phyloP scores from a whole-genome alignment of 2,329 filamentous ascomycete species.

The Paecilomyces formosus region DNA sequence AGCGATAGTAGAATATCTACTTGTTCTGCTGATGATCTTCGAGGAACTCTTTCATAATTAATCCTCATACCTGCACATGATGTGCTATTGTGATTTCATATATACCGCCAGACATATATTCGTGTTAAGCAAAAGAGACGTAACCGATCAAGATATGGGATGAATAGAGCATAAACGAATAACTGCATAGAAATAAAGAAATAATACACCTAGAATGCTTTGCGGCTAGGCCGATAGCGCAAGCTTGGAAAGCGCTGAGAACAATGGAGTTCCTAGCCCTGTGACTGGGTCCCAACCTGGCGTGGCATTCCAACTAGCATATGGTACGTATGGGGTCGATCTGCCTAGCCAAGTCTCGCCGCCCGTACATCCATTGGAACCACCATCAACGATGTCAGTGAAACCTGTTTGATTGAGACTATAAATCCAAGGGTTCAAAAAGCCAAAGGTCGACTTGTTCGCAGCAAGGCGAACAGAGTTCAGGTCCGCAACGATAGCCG shows the following conservation, averaged over 20 bases:
- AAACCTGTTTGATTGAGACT: constrained; percentile 35
- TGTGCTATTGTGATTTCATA: no score
- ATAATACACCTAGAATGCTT: not conserved
- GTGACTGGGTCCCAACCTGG: constrained; percentile 35
- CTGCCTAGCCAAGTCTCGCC: constrained; percentile 25
- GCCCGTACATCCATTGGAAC: constrained; percentile 39
- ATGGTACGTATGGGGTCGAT: constrained; percentile 29
- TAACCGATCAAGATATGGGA: not conserved
- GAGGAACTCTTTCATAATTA: no score
- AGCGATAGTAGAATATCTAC: no score
- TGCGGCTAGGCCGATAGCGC: constrained; percentile 3
- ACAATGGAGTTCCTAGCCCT: constrained; percentile 30
- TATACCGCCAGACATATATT: not conserved
- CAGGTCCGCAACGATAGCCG: constrained; percentile 55
- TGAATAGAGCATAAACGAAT: not conserved
- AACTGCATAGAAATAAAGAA: not conserved
- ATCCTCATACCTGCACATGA: no score
- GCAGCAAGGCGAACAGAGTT: constrained; percentile 54
- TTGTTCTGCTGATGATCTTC: no score
- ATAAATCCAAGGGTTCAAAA: constrained; percentile 58
- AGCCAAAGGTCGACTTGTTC: constrained; percentile 49
- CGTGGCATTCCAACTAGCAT: constrained; percentile 45
- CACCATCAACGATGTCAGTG: constrained; percentile 43
- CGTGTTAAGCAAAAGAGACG: not conserved
- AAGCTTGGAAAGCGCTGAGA: constrained; percentile 13